Percentiles rank a stretch among this genome's conserved stretches.
Evolutionary conservation across 805 yeast genomes (phyloP).

Genomic region (Schwanniomyces pseudopolymorphus): DNA sequence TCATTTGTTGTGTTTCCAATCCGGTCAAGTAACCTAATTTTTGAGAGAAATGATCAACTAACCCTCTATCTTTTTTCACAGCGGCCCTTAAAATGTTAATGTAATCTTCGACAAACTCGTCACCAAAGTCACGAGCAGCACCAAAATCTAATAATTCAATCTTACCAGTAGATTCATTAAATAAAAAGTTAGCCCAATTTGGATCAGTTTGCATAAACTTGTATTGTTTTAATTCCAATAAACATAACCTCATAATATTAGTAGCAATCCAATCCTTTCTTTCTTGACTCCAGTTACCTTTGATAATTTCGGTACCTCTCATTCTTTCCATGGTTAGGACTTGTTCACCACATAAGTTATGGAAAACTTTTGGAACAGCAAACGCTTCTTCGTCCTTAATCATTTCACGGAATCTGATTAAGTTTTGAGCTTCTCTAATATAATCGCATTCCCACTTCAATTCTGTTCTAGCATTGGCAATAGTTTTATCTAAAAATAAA

Average conservation of each 20-base stretch:
- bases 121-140: conserved; percentile 79
- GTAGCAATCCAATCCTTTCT: conserved; percentile 80
- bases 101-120: conserved; percentile 67
- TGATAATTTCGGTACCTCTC: conserved; percentile 79
- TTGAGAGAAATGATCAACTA: conserved; percentile 62
- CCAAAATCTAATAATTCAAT: conserved; percentile 94
- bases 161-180: conserved; percentile 65
- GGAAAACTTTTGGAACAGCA: conserved; percentile 78
- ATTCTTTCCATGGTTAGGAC: conserved; percentile 88
- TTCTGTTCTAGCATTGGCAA: conserved; percentile 90
- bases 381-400: conserved; percentile 59
- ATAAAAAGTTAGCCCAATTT: conserved; percentile 96
- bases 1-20: conserved; percentile 81
- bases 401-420: conserved; percentile 65
- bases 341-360: conserved; percentile 73
- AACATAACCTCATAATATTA: conserved; percentile 80
- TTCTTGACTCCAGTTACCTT: conserved; percentile 72
- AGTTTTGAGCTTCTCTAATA: conserved; percentile 77
- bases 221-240: conserved; percentile 80
- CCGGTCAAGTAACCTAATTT: conserved; percentile 91
- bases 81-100: conserved; percentile 74
- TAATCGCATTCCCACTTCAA: conserved; percentile 98
- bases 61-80: conserved; percentile 60
- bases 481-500: conserved; percentile 83
- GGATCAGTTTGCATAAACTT: conserved; percentile 98